Evolutionary conservation across 371 early-diverging fungal genomes (phyloP).

Genomic region (Encephalitozoon hellem): DNA sequence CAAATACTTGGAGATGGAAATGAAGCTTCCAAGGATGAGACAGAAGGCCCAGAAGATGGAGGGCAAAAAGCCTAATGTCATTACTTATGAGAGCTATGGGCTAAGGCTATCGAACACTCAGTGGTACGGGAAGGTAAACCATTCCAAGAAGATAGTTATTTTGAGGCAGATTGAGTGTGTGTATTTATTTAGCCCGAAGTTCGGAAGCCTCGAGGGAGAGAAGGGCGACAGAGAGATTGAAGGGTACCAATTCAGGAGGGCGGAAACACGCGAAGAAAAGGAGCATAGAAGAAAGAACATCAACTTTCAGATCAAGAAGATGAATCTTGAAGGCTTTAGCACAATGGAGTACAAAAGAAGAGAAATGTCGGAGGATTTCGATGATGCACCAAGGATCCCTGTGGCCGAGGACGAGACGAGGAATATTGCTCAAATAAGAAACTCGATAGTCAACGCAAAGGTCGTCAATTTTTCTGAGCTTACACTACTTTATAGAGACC

Average conservation of each 20-base stretch:
- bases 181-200: conserved; percentile 9
- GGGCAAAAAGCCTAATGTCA: not conserved
- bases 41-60: not conserved
- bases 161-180: not conserved
- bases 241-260: conserved; percentile 26
- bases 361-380: not conserved
- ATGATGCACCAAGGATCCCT: not conserved
- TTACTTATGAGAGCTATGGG: conserved; percentile 1
- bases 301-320: conserved; percentile 38
- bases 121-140: conserved; percentile 2
- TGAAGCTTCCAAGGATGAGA: not conserved
- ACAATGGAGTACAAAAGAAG: not conserved
- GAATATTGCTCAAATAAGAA: not conserved
- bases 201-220: not conserved
- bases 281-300: conserved; percentile 51
- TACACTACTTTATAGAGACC: conserved; percentile 7
- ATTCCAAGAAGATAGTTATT: not conserved
- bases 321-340: conserved; percentile 33
- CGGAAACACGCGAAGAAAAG: conserved; percentile 52
- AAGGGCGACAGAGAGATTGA: not conserved
- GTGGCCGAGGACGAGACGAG: not conserved
- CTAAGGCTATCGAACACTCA: not conserved
- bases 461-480: conserved; percentile 39
- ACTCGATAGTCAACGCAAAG: conserved; percentile 22
- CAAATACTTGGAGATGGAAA: not conserved